These are phyloP conservation scores for Soucietia sequanensis DNA, from an alignment of 805 yeast genomes.

Conservation along the genomic window DNA sequence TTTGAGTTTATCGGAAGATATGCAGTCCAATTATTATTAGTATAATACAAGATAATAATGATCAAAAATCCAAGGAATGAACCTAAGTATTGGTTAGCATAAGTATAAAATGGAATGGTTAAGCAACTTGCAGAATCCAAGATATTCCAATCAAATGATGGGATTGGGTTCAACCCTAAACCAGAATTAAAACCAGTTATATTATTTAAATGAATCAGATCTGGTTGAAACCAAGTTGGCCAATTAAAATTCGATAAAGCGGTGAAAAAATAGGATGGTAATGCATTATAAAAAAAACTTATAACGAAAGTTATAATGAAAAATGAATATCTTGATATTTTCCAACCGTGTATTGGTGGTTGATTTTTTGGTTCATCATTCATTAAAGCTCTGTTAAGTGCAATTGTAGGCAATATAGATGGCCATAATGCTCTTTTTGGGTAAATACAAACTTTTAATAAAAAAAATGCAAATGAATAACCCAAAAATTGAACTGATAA, in stretches of 20 bases:
- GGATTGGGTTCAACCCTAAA: constrained; percentile 41
- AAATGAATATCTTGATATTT: constrained; percentile 40
- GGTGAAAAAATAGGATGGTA: constrained; percentile 40
- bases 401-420: constrained; percentile 42
- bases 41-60: constrained; percentile 37
- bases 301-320: constrained; percentile 29
- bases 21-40: constrained; percentile 50
- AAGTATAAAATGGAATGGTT: constrained; percentile 43
- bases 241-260: constrained; percentile 42
- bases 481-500: constrained; percentile 63
- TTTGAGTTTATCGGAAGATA: constrained; percentile 55
- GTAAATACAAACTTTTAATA: constrained; percentile 52
- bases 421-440: constrained; percentile 46
- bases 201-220: constrained; percentile 39
- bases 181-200: constrained; percentile 38
- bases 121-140: constrained; percentile 37
- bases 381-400: constrained; percentile 41
- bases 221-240: constrained; percentile 45
- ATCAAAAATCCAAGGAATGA: constrained; percentile 29
- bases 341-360: constrained; percentile 35
- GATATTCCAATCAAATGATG: constrained; percentile 45
- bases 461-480: constrained; percentile 63
- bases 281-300: constrained; percentile 43
- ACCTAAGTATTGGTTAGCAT: constrained; percentile 40
- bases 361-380: constrained; percentile 20